phyloP scores from a whole-genome alignment of 2,329 filamentous ascomycete genomes.

The Ascochyta viciae-villosae region DNA sequence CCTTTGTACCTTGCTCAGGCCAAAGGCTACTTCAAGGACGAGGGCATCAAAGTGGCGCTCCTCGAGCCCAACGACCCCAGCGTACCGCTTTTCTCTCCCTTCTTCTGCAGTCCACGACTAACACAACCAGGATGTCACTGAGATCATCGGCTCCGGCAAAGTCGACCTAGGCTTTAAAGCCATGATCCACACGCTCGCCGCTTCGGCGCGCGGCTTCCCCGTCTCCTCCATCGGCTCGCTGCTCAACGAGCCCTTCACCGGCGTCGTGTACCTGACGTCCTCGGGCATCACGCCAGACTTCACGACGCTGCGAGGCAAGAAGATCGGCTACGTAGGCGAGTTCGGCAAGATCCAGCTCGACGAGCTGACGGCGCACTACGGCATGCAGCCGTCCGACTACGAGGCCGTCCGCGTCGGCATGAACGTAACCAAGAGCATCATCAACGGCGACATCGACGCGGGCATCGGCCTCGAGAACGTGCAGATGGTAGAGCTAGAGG shows the following conservation, averaged over 20 bases:
- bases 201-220: conserved; percentile 77
- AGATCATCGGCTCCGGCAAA: conserved; percentile 79
- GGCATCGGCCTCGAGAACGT: conserved; percentile 82
- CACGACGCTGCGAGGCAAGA: conserved; percentile 75
- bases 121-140: conserved; percentile 70
- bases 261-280: conserved; percentile 76
- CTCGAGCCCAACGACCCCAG: conserved; percentile 81
- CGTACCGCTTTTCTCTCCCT: conserved; percentile 48
- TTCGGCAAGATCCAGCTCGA: conserved; percentile 86
- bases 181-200: conserved; percentile 83
- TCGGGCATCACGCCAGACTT: conserved; percentile 79
- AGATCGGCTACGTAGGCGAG: conserved; percentile 80
- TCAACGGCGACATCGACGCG: conserved; percentile 74
- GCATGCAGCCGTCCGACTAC: conserved; percentile 76
- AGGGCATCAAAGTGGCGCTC: conserved; percentile 78
- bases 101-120: conserved; percentile 7
- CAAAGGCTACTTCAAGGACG: conserved; percentile 76
- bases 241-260: conserved; percentile 81
- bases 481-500: conserved; percentile 82
- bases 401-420: conserved; percentile 80
- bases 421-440: conserved; percentile 81
- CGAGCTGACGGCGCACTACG: conserved; percentile 79
- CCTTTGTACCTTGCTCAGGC: conserved; percentile 79
- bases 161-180: conserved; percentile 83
- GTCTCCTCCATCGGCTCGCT: conserved; percentile 76